Evolutionary conservation across 331 rosid species (phyloP).

Genomic region (Cydonia oblonga): DNA sequence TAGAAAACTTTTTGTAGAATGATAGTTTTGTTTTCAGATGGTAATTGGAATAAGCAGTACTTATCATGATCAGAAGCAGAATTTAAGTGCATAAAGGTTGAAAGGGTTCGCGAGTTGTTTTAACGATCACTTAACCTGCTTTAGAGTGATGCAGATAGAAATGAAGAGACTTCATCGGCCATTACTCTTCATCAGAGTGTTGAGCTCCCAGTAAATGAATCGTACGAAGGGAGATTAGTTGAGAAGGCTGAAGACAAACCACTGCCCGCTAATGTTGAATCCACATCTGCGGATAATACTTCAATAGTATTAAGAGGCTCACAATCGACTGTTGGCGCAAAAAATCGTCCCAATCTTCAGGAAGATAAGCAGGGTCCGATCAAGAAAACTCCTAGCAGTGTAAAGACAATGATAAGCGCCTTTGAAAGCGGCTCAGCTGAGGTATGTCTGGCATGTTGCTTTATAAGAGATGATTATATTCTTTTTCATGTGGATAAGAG

Average conservation of each 20-base stretch:
- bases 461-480: constrained; percentile 4
- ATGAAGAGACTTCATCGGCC: constrained; percentile 28
- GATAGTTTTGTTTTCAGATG: not conserved
- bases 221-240: constrained; percentile 2
- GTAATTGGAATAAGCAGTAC: constrained; percentile 8
- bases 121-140: constrained; percentile 46
- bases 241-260: constrained; percentile 14
- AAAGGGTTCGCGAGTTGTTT: constrained; percentile 23
- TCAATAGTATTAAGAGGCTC: constrained; percentile 15
- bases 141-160: constrained; percentile 66
- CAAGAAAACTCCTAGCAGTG: constrained; percentile 39
- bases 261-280: not conserved
- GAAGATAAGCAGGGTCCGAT: constrained; percentile 6
- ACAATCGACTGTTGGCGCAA: constrained; percentile 8
- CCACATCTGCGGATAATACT: constrained; percentile 9
- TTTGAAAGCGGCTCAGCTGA: constrained; percentile 57
- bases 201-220: constrained; percentile 13
- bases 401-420: constrained; percentile 60
- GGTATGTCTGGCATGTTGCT: constrained; percentile 34
- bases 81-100: not conserved
- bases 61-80: constrained; percentile 15
- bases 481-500: not conserved
- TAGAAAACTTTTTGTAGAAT: not conserved
- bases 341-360: constrained; percentile 12
- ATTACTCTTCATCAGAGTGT: constrained; percentile 15